Evolutionary conservation across 1,284 basidiomycete genomes (phyloP), one percentile per base, ranked within the genome.

Genomic region (Fomitopsis schrenkii): DNA sequence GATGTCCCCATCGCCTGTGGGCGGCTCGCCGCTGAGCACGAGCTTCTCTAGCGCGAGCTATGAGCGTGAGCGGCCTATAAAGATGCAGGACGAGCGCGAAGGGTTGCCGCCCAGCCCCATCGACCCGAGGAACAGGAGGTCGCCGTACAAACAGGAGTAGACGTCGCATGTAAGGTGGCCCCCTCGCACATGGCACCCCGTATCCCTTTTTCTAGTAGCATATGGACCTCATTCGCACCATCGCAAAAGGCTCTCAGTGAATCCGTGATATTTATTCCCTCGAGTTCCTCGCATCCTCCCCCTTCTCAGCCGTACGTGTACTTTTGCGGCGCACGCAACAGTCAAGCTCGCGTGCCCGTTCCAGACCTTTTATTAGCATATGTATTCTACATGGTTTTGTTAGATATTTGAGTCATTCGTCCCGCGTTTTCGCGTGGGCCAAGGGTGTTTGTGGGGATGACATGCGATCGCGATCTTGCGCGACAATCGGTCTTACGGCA

Each of bases 21-120:
- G 79, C 1, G 76, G 63, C 58, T 73, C 72, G 35, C 71, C 71
- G 19, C 56, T 72, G 40, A 67, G 68, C 55, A 65, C 68, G 35
- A 65, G 67, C 59, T 62, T 73, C 44, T 68, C 71, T 6, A 56
- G 65, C 22, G 67, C 83, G 42, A 86, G 83, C 1, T 86, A 81
- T 68, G 85, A 87, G 65, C 80, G 85, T 57, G 84, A 85, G 44
- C 72, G 67, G 54, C 64, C 62, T 10, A 73, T 76, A 45, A 73
- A 73, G 59, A 70, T 73, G 38, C 68, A 66, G 45, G 70, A 73
- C 19, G 52, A 54, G 4, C 55, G 59, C 12, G 44, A 55, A 7
- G 45, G 44, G 22, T 19, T 59, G 40, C 61, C 52, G 22, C 61
- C 59, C 3, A 58, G 55, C 44, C 62, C 62, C 12, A 56, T 58